These are phyloP conservation scores for Fremontodendron californicum DNA, from an alignment of 345 rosid genomes.

Conservation along the genomic window DNA sequence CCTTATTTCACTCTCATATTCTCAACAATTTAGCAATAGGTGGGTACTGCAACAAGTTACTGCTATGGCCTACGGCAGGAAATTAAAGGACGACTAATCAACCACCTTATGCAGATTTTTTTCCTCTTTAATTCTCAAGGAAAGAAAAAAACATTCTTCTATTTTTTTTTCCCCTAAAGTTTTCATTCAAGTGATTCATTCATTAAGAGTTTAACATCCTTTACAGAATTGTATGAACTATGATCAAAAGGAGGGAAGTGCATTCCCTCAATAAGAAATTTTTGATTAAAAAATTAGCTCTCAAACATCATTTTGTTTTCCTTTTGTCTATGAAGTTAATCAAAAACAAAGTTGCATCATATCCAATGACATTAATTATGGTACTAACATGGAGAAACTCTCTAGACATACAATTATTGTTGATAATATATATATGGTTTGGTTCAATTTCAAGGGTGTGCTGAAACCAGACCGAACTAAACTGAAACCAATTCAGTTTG, in stretches of 20 bases:
- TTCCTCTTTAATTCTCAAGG: constrained; percentile 18
- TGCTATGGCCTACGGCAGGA: background rate
- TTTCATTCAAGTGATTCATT: constrained; percentile 15
- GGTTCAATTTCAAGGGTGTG: constrained; percentile 1
- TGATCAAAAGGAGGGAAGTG: background rate
- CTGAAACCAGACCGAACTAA: background rate
- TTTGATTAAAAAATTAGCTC: background rate
- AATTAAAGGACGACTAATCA: constrained; percentile 23
- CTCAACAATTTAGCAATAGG: constrained; percentile 15
- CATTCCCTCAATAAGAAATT: constrained; percentile 13
- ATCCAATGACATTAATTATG: background rate
- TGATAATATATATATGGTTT: background rate
- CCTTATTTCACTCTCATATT: constrained; percentile 13
- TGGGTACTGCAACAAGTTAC: constrained; percentile 13
- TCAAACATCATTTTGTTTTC: background rate
- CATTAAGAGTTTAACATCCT: constrained; percentile 14
- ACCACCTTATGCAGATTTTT: constrained; percentile 22
- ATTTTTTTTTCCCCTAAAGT: background rate
- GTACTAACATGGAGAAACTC: background rate
- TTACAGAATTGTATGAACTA: constrained; percentile 21
- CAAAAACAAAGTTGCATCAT: background rate
- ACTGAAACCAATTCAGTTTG: background rate
- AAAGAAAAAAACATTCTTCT: background rate
- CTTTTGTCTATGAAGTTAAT: background rate
- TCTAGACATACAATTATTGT: background rate